Base-by-base conservation (phyloP, 805 yeast species). In the Priceomyces fermenticarens region DNA sequence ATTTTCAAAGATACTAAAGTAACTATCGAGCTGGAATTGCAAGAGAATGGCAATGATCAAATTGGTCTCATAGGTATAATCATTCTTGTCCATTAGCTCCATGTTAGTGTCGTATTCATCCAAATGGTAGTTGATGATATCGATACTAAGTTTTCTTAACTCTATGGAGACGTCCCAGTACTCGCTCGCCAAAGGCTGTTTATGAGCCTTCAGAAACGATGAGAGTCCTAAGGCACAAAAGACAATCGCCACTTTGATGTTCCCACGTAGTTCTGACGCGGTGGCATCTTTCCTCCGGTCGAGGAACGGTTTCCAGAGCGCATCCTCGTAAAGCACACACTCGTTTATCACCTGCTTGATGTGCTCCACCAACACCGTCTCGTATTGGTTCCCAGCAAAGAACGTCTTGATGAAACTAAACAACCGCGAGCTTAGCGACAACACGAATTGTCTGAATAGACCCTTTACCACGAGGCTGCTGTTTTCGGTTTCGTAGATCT, bases 1-100 rank as follows among this genome's bases (percentile, higher is more conserved):
- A 46, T 72, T 72, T 45, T 72, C 77, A 44, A 55, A 68, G 0
- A 72, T 66, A 17, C 70, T 67, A 37, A 57, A 67, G 10, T 52
- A 50, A 38, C 52, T 57, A 45, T 72, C 77, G 11, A 68, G 43
- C 34, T 67, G 66, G 31, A 70, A 57, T 41, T 65, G 68, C 11
- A 72, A 47, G 3, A 70, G 50, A 5, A 72, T 55, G 3, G 63
- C 63, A 10, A 72, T 40, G 4, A 72, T 47, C n/a, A 72, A 47
- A 29, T 57, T 44, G 14, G 57, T 52, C 33, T 62, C 65, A 45
- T 70, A 70, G 16, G 56, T 63, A 10, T 52, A 48, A 11, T 52
- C 54, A 2, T 45, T 29, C 5, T 47, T 45, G 17, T 44, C 39
- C 45, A 44, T 39, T 30, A 39, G 15, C 3, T 26, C 29, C 16